phyloP scores from a whole-genome alignment of 2,329 filamentous ascomycete genomes.

The Eutypella sp. region DNA sequence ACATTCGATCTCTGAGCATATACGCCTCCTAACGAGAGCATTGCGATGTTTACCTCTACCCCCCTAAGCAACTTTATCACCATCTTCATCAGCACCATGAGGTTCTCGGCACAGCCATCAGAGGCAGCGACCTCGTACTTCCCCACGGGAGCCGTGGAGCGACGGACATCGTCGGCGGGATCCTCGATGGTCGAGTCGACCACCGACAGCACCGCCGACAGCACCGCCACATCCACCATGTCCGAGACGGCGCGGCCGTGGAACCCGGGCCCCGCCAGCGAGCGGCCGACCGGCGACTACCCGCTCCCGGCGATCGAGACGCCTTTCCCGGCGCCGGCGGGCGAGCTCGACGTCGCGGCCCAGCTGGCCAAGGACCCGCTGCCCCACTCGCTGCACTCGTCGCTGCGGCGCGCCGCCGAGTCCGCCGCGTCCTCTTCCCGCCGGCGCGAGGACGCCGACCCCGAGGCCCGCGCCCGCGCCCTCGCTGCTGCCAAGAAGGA shows the following conservation, averaged over 20 bases:
- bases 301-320: constrained; percentile 24
- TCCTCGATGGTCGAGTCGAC: neutral
- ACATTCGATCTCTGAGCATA: neutral
- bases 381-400: constrained; percentile 23
- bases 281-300: constrained; percentile 11
- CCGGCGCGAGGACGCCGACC: constrained; percentile 20
- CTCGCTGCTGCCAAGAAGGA: constrained; percentile 45
- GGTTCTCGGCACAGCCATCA: neutral
- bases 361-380: constrained; percentile 25
- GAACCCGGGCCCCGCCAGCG: neutral
- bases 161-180: neutral
- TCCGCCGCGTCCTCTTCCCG: constrained; percentile 2
- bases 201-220: constrained; percentile 5
- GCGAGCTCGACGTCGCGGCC: constrained; percentile 23
- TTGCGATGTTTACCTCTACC: neutral
- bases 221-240: constrained; percentile 17
- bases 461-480: constrained; percentile 32
- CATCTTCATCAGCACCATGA: neutral
- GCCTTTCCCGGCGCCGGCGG: constrained; percentile 16
- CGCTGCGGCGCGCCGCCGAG: constrained; percentile 19
- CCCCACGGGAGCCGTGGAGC: neutral
- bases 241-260: constrained; percentile 10
- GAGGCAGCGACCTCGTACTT: neutral
- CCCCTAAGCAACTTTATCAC: neutral
- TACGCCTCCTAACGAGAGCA: neutral